Evolutionary conservation across 2,329 filamentous ascomycete genomes (phyloP).

Genomic region (Aspergillus quadrilineatus): DNA sequence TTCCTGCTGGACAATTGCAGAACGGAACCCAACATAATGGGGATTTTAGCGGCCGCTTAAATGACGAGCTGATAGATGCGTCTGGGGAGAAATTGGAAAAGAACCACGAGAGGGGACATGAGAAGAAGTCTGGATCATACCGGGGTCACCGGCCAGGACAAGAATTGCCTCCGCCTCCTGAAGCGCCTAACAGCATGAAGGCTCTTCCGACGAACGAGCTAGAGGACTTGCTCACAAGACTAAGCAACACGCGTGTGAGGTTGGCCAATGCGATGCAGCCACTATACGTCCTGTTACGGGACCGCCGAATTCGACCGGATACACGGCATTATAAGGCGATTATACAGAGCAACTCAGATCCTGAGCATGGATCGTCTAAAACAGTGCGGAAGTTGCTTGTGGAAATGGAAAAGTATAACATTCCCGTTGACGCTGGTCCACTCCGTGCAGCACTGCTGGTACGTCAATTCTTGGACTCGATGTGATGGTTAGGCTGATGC

Average conservation of each 20-base stretch:
- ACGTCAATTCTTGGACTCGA: conserved; percentile 17
- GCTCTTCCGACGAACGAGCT: conserved; percentile 21
- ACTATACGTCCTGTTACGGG: conserved; percentile 39
- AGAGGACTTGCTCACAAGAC: conserved; percentile 31
- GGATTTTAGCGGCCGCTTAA: too few relatives aligned
- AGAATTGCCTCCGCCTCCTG: too few relatives aligned
- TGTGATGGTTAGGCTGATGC: not conserved
- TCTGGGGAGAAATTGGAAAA: not conserved
- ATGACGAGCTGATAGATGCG: not conserved
- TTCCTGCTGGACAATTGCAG: not conserved
- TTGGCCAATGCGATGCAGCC: conserved; percentile 31
- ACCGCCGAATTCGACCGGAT: conserved; percentile 37
- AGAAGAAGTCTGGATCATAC: not conserved
- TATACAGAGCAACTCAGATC: conserved; percentile 68
- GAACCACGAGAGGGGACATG: not conserved
- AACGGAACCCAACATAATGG: not conserved
- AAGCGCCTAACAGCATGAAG: not conserved
- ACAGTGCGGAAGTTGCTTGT: conserved; percentile 64
- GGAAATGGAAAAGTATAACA: conserved; percentile 65
- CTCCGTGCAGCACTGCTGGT: conserved; percentile 73
- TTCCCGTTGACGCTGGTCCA: conserved; percentile 64
- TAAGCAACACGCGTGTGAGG: conserved; percentile 25
- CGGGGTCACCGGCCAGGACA: not conserved
- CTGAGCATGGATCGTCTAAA: conserved; percentile 63
- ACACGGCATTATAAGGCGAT: conserved; percentile 66